Percentiles rank a stretch among this genome's conserved stretches.
Evolutionary conservation across 2,329 filamentous ascomycete genomes (phyloP).

Genomic region (Xylariomycetidae sp.): DNA sequence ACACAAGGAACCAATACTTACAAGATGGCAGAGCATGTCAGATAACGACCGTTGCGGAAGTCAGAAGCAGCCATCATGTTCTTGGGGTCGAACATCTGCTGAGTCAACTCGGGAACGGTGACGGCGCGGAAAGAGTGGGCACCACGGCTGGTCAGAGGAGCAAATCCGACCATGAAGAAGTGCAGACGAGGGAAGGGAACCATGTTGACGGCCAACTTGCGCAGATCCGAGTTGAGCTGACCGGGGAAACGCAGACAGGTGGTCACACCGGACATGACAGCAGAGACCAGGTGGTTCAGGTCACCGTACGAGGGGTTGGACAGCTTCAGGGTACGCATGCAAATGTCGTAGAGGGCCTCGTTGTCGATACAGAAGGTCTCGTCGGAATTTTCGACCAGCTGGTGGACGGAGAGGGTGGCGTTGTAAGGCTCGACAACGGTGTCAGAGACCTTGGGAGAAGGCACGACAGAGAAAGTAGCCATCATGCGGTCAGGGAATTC

Average conservation of each 20-base stretch:
- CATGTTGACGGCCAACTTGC: constrained; percentile 99
- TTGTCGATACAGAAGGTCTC: constrained; percentile 99
- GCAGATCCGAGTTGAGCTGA: constrained; percentile 99
- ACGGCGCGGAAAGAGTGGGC: constrained; percentile 96
- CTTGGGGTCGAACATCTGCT: constrained; percentile 99
- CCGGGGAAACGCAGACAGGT: constrained; percentile 98
- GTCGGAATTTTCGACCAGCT: constrained; percentile 99
- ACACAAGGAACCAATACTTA: constrained; percentile 37
- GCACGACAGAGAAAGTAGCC: constrained; percentile 98
- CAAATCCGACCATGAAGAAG: constrained; percentile 99
- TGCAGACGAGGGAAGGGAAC: constrained; percentile 99
- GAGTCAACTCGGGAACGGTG: constrained; percentile 95
- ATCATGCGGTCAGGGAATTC: constrained; percentile 99
- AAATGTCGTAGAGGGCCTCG: constrained; percentile 99
- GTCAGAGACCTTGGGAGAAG: constrained; percentile 98
- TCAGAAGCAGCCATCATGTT: constrained; percentile 99
- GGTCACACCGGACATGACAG: constrained; percentile 99
- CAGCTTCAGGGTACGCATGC: constrained; percentile 99
- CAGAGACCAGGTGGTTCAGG: constrained; percentile 98
- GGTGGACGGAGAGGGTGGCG: constrained; percentile 96
- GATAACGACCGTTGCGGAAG: constrained; percentile 99
- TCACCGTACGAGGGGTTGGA: constrained; percentile 98
- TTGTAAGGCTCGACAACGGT: constrained; percentile 99
- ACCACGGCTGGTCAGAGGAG: constrained; percentile 89
- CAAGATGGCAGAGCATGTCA: constrained; percentile 99